Percentiles rank a stretch among this genome's conserved stretches.
These are phyloP conservation scores for Malassezia globosa DNA, from an alignment of 1,284 basidiomycete genomes.

Conservation along the genomic window DNA sequence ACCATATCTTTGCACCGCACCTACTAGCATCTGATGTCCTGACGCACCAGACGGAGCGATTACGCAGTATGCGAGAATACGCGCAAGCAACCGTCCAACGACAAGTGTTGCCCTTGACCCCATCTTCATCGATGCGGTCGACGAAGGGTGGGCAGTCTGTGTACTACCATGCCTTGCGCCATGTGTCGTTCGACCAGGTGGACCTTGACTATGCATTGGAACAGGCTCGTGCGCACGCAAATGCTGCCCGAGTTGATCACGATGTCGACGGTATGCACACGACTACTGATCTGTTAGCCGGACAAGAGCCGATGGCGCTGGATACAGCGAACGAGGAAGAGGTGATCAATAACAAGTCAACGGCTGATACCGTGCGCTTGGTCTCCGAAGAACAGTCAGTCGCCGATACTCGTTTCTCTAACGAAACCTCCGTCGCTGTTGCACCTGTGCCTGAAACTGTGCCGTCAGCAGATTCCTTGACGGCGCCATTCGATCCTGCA, in stretches of 20 bases:
- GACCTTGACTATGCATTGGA: slow-evolving; percentile 23
- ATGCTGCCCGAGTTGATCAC: too few species aligned
- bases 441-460: too few species aligned
- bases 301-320: background rate
- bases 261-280: too few species aligned
- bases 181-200: slow-evolving; percentile 39
- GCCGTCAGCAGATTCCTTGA: too few species aligned
- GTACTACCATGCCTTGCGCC: slow-evolving; percentile 32
- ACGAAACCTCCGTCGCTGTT: too few species aligned
- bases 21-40: slow-evolving; percentile 19
- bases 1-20: slow-evolving; percentile 26
- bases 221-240: slow-evolving; percentile 19
- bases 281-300: too few species aligned
- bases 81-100: background rate
- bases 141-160: slow-evolving; percentile 34
- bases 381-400: too few species aligned
- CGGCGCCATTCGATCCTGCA: slow-evolving; percentile 31
- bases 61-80: slow-evolving; percentile 3
- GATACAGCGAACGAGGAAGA: slow-evolving; percentile 6
- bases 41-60: slow-evolving; percentile 22
- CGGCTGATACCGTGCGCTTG: background rate
- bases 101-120: background rate
- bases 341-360: slow-evolving; percentile 11
- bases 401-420: too few species aligned
- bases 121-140: slow-evolving; percentile 14